Evolutionary conservation across 352 stramenopile genomes (phyloP).

Genomic region (Phytopythium mirpurense): DNA sequence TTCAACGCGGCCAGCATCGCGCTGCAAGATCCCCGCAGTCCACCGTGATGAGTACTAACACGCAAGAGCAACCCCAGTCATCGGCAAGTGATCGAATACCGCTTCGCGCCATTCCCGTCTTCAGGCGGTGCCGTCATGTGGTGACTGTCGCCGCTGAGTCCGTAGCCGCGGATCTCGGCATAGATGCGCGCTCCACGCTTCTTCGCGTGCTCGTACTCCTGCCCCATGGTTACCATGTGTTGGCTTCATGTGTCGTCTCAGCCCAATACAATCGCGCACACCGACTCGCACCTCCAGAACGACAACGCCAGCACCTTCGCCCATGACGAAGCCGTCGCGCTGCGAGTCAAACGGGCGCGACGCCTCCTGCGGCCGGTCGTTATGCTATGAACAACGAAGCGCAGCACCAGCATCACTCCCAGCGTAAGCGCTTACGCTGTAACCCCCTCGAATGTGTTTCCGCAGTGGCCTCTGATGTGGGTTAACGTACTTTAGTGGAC

Average conservation of each 20-base stretch:
- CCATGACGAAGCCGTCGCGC: slow-evolving; percentile 98
- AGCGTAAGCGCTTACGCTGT: too few species aligned
- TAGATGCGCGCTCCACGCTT: slow-evolving; percentile 91
- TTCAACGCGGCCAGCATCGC: slow-evolving; percentile 91
- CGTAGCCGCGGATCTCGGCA: slow-evolving; percentile 94
- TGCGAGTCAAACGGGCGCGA: slow-evolving; percentile 95
- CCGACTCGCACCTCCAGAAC: slow-evolving; percentile 37
- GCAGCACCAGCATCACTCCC: too few species aligned
- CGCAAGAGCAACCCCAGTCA: background rate
- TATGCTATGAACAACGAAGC: slow-evolving; percentile 64
- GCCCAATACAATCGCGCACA: background rate
- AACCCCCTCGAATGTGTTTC: too few species aligned
- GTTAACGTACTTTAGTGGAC: slow-evolving; percentile 78
- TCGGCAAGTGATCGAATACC: slow-evolving; percentile 11
- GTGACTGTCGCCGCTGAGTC: slow-evolving; percentile 94
- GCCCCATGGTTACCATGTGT: background rate
- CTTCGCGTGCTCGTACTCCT: slow-evolving; percentile 91
- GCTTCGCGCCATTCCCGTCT: slow-evolving; percentile 55
- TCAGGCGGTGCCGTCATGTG: slow-evolving; percentile 86
- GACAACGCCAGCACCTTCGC: slow-evolving; percentile 69
- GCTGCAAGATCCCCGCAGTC: slow-evolving; percentile 12
- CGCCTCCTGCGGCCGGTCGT: slow-evolving; percentile 86
- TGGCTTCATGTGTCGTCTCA: background rate
- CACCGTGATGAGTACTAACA: background rate
- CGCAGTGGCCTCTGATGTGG: too few species aligned